phyloP scores from a whole-genome alignment of 2,329 filamentous ascomycete genomes.

The Fusarium sp. region DNA sequence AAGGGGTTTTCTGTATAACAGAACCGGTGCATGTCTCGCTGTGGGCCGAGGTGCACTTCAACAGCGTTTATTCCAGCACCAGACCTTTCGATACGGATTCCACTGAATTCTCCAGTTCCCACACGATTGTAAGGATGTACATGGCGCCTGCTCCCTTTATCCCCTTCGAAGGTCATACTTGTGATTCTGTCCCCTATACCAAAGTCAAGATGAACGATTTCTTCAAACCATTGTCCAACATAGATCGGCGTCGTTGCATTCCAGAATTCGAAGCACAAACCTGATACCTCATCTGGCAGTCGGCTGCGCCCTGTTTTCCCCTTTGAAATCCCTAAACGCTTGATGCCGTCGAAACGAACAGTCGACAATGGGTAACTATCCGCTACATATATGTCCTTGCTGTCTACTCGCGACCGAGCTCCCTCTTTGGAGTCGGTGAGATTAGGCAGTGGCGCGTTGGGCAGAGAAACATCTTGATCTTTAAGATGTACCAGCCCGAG shows the following conservation, averaged over 20 bases:
- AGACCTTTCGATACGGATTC: background rate
- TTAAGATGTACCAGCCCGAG: background rate
- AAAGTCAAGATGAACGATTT: background rate
- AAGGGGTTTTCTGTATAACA: background rate
- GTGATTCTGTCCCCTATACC: background rate
- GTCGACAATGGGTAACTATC: too few relatives aligned
- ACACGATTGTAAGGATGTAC: too few relatives aligned
- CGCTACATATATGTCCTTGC: background rate
- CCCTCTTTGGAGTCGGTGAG: too few relatives aligned
- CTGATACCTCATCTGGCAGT: background rate
- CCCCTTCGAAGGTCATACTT: too few relatives aligned
- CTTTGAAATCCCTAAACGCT: background rate
- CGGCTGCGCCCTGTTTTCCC: background rate
- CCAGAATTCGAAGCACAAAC: constrained; percentile 11
- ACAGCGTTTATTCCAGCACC: background rate
- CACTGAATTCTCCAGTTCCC: background rate
- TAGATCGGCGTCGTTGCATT: background rate
- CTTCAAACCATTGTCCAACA: constrained; percentile 5
- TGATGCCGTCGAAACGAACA: background rate
- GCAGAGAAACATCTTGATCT: rapidly evolving
- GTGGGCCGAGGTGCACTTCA: background rate
- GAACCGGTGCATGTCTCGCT: background rate
- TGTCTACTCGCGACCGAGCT: too few relatives aligned
- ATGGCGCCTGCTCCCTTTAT: too few relatives aligned
- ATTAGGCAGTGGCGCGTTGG: too few relatives aligned